phyloP scores from a whole-genome alignment of 108 stramenopile species.

The Cyclotella sp. region DNA sequence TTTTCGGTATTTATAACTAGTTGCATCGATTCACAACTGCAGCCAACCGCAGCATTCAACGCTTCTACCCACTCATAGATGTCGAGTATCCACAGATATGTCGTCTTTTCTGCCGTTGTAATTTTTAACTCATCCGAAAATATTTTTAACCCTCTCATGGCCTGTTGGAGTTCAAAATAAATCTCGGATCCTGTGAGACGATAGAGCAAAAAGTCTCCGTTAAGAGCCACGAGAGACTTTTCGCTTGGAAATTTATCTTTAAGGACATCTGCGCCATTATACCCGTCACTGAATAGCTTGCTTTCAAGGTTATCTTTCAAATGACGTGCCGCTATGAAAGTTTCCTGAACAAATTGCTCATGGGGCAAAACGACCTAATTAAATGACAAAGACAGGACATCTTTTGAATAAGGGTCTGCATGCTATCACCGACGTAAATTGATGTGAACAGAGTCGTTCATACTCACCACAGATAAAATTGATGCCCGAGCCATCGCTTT shows the following conservation, averaged over 20 bases:
- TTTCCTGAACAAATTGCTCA: constrained; percentile 50
- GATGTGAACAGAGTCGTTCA: constrained; percentile 19
- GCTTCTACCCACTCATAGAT: constrained; percentile 73
- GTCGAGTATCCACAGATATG: constrained; percentile 75
- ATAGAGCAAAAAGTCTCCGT: constrained; percentile 72
- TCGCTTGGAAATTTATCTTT: constrained; percentile 65
- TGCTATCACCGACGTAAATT: no score
- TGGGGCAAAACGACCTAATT: constrained; percentile 65
- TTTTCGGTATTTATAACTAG: constrained; percentile 33
- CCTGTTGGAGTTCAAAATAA: constrained; percentile 51
- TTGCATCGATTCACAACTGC: constrained; percentile 1
- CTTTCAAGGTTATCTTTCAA: constrained; percentile 57
- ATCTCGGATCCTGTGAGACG: constrained; percentile 70
- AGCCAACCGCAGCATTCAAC: constrained; percentile 42
- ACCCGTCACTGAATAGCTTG: constrained; percentile 62
- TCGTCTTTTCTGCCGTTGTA: constrained; percentile 69
- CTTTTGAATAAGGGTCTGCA: no score
- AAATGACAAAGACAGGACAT: background rate
- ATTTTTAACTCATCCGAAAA: constrained; percentile 60
- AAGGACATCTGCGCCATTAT: constrained; percentile 56
- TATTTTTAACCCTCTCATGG: constrained; percentile 43
- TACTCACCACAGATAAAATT: constrained; percentile 45
- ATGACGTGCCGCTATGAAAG: constrained; percentile 46
- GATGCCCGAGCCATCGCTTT: constrained; percentile 19
- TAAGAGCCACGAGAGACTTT: constrained; percentile 63